These are phyloP conservation scores for Tulasnella calospora DNA, from an alignment of 768 basidiomycete genomes.

Conservation along the genomic window DNA sequence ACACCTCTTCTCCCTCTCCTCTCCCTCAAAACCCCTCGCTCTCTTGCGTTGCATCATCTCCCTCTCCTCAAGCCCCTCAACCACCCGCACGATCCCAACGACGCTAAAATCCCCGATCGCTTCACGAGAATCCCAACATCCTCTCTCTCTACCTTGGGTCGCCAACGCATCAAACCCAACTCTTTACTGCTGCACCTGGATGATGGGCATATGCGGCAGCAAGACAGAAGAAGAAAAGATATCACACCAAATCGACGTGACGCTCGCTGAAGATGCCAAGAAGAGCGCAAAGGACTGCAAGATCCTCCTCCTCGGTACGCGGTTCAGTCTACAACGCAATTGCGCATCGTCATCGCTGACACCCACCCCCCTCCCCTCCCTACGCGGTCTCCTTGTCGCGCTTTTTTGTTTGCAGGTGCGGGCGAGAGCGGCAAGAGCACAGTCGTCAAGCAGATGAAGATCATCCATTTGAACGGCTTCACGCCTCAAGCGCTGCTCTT, in stretches of 20 bases:
- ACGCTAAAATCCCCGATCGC: not conserved
- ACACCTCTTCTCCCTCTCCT: not conserved
- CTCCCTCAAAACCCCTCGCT: slow-evolving; percentile 5
- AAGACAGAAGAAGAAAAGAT: slow-evolving; percentile 36
- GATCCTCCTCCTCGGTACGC: slow-evolving; percentile 83
- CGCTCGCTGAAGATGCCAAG: slow-evolving; percentile 79
- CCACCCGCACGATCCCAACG: not conserved
- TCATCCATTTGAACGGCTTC: slow-evolving; percentile 92
- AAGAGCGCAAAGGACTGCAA: slow-evolving; percentile 85
- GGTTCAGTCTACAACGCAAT: not conserved
- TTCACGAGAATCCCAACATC: not conserved
- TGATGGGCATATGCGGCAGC: slow-evolving; percentile 6
- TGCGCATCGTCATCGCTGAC: slow-evolving; percentile 12
- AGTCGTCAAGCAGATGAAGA: slow-evolving; percentile 99
- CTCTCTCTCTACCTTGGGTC: not conserved
- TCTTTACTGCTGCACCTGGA: not conserved
- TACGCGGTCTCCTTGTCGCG: not conserved
- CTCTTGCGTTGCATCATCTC: not conserved
- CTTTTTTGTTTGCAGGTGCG: slow-evolving; percentile 52
- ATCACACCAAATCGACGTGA: slow-evolving; percentile 73
- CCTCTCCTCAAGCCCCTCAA: not conserved
- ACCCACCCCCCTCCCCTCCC: slow-evolving; percentile 4
- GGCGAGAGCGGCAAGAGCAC: slow-evolving; percentile 95
- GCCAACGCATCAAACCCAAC: not conserved
- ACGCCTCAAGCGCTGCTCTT: slow-evolving; percentile 66